These are phyloP conservation scores for Teratosphaeria gauchensis DNA, from an alignment of 2,329 filamentous ascomycete genomes.

Conservation along the genomic window DNA sequence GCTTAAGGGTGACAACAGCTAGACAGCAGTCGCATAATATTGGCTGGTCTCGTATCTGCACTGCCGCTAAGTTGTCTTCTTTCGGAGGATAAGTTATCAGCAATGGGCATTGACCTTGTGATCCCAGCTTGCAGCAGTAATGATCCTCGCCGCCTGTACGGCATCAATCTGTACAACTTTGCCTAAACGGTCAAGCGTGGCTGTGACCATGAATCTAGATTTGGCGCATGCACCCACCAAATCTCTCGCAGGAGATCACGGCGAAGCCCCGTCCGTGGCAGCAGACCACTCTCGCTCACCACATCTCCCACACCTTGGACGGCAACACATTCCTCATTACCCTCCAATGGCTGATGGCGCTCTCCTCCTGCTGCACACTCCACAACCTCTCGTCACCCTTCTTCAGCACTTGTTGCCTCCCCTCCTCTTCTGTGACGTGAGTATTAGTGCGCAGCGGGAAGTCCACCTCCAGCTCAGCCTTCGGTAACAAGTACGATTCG, in stretches of 20 bases:
- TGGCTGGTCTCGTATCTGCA: too few relatives aligned
- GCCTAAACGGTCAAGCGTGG: too few relatives aligned
- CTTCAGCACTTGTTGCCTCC: constrained; percentile 30
- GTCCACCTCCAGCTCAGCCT: constrained; percentile 53
- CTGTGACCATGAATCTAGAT: neutral
- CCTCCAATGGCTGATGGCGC: constrained; percentile 76
- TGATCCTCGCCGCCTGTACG: too few relatives aligned
- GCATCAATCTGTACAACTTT: too few relatives aligned
- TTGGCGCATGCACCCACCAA: neutral
- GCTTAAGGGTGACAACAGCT: too few relatives aligned
- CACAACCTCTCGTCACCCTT: constrained; percentile 58
- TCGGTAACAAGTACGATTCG: constrained; percentile 59
- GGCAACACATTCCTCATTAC: constrained; percentile 85
- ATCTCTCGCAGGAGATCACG: neutral
- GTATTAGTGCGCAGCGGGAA: constrained; percentile 11
- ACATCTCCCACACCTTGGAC: constrained; percentile 71
- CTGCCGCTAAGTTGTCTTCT: too few relatives aligned
- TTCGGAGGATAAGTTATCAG: too few relatives aligned
- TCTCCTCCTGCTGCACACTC: constrained; percentile 61
- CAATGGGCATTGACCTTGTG: too few relatives aligned
- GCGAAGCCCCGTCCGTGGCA: too few relatives aligned
- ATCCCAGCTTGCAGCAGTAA: too few relatives aligned
- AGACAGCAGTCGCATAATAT: too few relatives aligned
- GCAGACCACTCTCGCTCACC: constrained; percentile 43
- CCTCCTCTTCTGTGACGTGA: constrained; percentile 12